Evolutionary conservation across 2,329 filamentous ascomycete species (phyloP), one percentile per base, ranked within the genome.

Genomic region (Arthrinium puccinioides): DNA sequence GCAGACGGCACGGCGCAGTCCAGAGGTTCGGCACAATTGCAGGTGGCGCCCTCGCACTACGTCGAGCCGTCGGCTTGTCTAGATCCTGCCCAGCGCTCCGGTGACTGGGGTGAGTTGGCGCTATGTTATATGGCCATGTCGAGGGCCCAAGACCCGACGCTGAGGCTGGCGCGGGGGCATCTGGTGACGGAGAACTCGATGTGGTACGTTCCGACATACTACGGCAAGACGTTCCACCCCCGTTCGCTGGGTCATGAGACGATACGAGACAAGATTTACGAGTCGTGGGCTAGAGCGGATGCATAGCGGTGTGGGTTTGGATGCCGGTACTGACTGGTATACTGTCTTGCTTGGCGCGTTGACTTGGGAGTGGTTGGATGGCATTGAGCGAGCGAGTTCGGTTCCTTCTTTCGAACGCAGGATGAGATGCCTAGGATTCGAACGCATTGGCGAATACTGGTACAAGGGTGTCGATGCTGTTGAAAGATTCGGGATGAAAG

Each of bases 191-290:
- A 55, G 36, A 59, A 60, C 30, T 61, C 59, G 3, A 66, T 65
- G 61, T 67, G 64, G 64, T 63, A 64, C 47, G 63, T 66, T n/a
- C 65, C 66, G 11, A 65, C 63, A 21, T 67, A 62, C 39, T 67
- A 66, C 36, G 66, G 61, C 29, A 66, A 66, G 49, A 66, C 61
- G 0, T 68, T 69, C 46, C 63, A 69, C 47, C 64, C 66, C 29
- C 56, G 62, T 31, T 61, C 56, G 1, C 47, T 57, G 21, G 64
- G 64, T 4, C 63, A 66, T 35, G 52, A 56, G 44, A 52, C 51
- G 1, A 61, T 67, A 18, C 47, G 57, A 29, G 48, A 61, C 27
- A 52, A 49, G 33, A 52, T 63, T 9, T 62, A 61, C 25, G 44
- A 53, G 28, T 42, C 43, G 1, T 62, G 59, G 60, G 35, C 56